Evolutionary conservation across 495 filamentous ascomycete genomes (phyloP).

Genomic region (Parmelia sp.): DNA sequence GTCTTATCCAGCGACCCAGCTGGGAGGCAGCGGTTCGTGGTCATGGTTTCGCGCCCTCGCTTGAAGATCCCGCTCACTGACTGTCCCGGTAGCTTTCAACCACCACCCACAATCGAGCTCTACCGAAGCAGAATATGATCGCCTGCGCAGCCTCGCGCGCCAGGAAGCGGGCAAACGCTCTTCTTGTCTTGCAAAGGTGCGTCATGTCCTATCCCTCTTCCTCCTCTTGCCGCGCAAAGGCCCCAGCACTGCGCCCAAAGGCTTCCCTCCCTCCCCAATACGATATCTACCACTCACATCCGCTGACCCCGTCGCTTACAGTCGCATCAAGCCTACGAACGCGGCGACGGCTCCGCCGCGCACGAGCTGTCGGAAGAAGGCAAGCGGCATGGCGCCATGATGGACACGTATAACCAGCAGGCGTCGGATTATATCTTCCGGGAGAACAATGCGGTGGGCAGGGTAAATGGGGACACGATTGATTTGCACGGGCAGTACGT

Average conservation of each 20-base stretch:
- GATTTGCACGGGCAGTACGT: constrained; percentile 93
- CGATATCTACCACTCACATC: background rate
- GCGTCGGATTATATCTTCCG: constrained; percentile 92
- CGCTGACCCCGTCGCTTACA: constrained; percentile 32
- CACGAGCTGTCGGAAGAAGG: constrained; percentile 77
- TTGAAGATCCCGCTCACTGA: background rate
- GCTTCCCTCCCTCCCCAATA: background rate
- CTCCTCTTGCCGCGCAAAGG: background rate
- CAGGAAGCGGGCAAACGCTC: constrained; percentile 68
- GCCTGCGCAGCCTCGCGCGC: constrained; percentile 74
- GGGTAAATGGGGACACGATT: constrained; percentile 73
- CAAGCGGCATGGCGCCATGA: constrained; percentile 70
- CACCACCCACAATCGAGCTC: constrained; percentile 57
- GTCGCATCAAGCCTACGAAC: constrained; percentile 72
- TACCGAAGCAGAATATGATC: constrained; percentile 85
- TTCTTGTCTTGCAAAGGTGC: constrained; percentile 66
- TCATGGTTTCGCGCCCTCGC: background rate
- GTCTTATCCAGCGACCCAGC: constrained; percentile 58
- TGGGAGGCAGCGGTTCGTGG: constrained; percentile 53
- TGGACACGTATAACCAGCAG: constrained; percentile 78
- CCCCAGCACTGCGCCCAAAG: background rate
- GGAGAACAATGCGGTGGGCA: constrained; percentile 72
- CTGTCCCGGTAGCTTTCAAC: constrained; percentile 7
- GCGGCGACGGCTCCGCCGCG: constrained; percentile 70
- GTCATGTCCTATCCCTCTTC: constrained; percentile 9